phyloP scores from a whole-genome alignment of 2,329 filamentous ascomycete genomes.

The Escovopsis sp. region DNA sequence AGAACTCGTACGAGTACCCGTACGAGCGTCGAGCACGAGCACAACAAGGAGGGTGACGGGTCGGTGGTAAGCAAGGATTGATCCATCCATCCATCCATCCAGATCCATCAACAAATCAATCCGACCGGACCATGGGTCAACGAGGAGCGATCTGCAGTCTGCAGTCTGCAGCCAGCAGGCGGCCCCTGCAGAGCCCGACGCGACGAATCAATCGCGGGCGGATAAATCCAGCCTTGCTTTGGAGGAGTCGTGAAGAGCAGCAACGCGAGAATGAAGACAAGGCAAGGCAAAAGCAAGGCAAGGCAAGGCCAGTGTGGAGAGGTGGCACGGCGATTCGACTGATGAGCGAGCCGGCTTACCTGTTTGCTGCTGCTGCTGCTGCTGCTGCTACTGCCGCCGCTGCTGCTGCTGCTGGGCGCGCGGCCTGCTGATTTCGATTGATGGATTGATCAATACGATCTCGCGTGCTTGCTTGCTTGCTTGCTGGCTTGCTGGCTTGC shows the following conservation, averaged over 20 bases:
- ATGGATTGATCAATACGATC: not conserved
- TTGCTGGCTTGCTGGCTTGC: too few species aligned
- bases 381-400: slow-evolving; percentile 8
- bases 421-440: not conserved
- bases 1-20: too few species aligned
- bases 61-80: too few species aligned
- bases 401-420: not conserved
- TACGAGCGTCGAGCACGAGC: too few species aligned
- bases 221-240: slow-evolving; percentile 3
- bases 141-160: not conserved
- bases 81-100: too few species aligned
- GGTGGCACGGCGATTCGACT: too few species aligned
- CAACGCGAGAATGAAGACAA: slow-evolving; percentile 5
- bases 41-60: too few species aligned
- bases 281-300: slow-evolving; percentile 16
- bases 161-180: slow-evolving; percentile 1
- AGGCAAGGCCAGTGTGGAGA: slow-evolving; percentile 11
- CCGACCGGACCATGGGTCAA: too few species aligned
- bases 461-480: too few species aligned
- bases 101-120: too few species aligned
- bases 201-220: slow-evolving; percentile 1
- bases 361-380: slow-evolving; percentile 10
- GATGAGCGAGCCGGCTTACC: slow-evolving; percentile 19
- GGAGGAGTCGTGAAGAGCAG: not conserved
- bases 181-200: slow-evolving; percentile 1